phyloP scores from a whole-genome alignment of 139 green algal species.

The Asterochloris sp. region DNA sequence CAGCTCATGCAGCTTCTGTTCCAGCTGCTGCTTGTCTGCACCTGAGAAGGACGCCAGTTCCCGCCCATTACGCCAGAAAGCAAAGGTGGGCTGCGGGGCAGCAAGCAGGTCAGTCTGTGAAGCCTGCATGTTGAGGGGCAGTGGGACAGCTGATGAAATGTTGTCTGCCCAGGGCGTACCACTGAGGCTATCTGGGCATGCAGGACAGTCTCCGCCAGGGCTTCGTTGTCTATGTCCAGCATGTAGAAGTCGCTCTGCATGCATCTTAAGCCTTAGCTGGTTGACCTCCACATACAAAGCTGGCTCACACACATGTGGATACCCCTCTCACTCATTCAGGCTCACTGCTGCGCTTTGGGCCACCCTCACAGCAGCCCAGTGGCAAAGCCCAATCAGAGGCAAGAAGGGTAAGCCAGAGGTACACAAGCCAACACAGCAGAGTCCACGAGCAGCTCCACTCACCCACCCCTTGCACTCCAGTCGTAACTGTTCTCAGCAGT shows the following conservation, averaged over 20 bases:
- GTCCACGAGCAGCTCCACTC: too few relatives aligned
- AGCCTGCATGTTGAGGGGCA: too few relatives aligned
- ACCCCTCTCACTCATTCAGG: too few relatives aligned
- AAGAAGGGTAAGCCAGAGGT: too few relatives aligned
- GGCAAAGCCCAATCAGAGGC: too few relatives aligned
- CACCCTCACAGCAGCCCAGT: too few relatives aligned
- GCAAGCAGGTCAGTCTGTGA: not conserved
- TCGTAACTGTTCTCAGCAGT: not conserved
- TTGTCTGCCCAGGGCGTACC: not conserved
- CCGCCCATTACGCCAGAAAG: constrained; percentile 28
- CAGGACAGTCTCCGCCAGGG: constrained; percentile 29
- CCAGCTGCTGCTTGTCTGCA: constrained; percentile 43
- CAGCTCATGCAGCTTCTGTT: constrained; percentile 33
- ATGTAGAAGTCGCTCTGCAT: constrained; percentile 57
- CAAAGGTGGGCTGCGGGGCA: constrained; percentile 48
- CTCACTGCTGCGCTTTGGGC: too few relatives aligned
- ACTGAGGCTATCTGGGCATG: not conserved
- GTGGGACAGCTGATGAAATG: not conserved
- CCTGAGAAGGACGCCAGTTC: constrained; percentile 50
- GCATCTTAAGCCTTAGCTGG: not conserved
- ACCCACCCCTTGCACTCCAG: not conserved
- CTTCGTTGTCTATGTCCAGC: constrained; percentile 66
- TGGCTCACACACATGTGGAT: too few relatives aligned
- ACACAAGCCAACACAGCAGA: too few relatives aligned
- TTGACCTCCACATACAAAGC: not conserved